Conservation (phyloP, 2,329 filamentous ascomycete genomes). For the Aspergillus viridinutans region DNA sequence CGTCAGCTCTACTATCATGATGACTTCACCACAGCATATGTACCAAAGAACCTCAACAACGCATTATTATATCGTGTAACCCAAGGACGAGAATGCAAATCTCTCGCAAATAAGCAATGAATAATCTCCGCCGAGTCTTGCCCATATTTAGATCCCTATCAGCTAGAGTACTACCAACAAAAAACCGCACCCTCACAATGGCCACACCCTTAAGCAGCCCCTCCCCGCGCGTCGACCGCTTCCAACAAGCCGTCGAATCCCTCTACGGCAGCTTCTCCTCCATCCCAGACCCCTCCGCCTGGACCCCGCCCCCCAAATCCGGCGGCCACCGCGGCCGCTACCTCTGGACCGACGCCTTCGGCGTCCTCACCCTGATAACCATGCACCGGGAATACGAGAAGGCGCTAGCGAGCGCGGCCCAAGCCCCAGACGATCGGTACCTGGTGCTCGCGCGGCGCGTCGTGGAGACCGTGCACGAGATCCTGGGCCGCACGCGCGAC, state of each 20-base stretch:
- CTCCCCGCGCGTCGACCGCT: constrained; percentile 25
- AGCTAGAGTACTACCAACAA: neutral
- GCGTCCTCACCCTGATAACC: constrained; percentile 56
- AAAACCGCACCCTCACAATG: neutral
- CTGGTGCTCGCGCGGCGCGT: constrained; percentile 49
- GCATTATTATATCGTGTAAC: neutral
- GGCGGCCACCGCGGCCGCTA: constrained; percentile 57
- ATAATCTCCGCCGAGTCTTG: neutral
- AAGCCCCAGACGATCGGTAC: constrained; percentile 36
- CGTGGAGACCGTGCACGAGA: constrained; percentile 49
- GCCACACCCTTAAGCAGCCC: constrained; percentile 12
- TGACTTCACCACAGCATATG: constrained; percentile 25
- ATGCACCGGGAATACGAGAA: constrained; percentile 41
- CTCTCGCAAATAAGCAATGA: neutral
- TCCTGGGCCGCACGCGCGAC: constrained; percentile 52
- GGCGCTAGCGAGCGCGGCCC: constrained; percentile 3
- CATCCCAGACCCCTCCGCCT: constrained; percentile 32
- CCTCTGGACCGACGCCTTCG: constrained; percentile 60
- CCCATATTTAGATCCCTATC: neutral
- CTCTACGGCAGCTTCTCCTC: constrained; percentile 37
- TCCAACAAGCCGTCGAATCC: constrained; percentile 36
- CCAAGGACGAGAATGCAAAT: neutral
- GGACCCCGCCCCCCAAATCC: constrained; percentile 49
- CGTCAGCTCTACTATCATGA: constrained; percentile 21
- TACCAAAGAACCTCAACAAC: too few relatives aligned